A percentile compares a stretch with the other conserved stretches of the same genome.
phyloP scores from a whole-genome alignment of 2,329 filamentous ascomycete species.

The Aspergillus versicolor region DNA sequence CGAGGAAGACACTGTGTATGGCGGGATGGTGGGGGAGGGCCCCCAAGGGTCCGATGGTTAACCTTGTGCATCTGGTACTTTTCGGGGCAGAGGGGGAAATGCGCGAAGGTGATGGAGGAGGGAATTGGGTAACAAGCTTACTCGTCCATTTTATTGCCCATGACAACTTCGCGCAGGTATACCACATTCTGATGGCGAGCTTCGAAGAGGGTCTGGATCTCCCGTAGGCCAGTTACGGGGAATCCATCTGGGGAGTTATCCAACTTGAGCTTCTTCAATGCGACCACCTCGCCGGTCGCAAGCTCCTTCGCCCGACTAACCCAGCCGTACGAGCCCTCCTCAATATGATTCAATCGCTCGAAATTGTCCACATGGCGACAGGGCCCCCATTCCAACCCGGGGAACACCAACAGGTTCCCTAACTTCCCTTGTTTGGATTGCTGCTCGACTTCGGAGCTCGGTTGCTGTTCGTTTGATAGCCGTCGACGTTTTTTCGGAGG shows the following conservation, averaged over 20 bases:
- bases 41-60: conserved; percentile 28
- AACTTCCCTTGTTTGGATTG: conserved; percentile 37
- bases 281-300: conserved; percentile 75
- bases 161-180: conserved; percentile 76
- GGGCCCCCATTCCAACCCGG: conserved; percentile 65
- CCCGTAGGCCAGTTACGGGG: conserved; percentile 86
- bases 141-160: conserved; percentile 65
- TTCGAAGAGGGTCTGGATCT: conserved; percentile 87
- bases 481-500: conserved; percentile 60
- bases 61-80: conserved; percentile 35
- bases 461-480: conserved; percentile 54
- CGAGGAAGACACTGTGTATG: conserved; percentile 71
- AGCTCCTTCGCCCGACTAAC: conserved; percentile 80
- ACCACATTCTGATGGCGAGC: conserved; percentile 83
- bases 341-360: conserved; percentile 92
- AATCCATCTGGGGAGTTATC: conserved; percentile 77
- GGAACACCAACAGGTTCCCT: conserved; percentile 70
- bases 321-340: conserved; percentile 95
- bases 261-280: conserved; percentile 91
- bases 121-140: conserved; percentile 31
- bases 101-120: background rate
- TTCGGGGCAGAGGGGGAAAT: conserved; percentile 27
- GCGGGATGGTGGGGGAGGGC: conserved; percentile 10
- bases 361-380: conserved; percentile 82
- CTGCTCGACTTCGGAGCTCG: conserved; percentile 19